Conservation (phyloP, 306 rosid species). For the Begonia masoniana region DNA sequence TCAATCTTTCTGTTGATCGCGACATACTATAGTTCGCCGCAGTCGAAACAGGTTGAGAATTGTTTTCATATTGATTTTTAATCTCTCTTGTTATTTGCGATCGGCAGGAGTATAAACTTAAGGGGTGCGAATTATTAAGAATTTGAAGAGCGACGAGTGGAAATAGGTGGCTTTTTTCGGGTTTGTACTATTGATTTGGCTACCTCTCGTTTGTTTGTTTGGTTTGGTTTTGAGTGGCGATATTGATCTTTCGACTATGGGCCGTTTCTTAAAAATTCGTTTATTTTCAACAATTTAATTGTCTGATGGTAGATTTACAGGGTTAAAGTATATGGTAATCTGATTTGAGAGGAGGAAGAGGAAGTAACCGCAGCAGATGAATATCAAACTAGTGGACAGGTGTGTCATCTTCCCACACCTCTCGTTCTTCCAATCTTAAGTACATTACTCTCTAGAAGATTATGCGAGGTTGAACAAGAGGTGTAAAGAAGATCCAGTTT, state of each 20-base stretch:
- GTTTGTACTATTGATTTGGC: background rate
- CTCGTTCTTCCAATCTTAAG: conserved; percentile 43
- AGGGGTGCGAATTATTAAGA: background rate
- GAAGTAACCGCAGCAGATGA: conserved; percentile 69
- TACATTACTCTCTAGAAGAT: conserved; percentile 75
- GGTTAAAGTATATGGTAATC: conserved; percentile 14
- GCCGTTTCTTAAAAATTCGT: conserved; percentile 5
- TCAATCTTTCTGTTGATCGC: no score
- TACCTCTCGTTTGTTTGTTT: background rate
- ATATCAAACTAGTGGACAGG: conserved; percentile 22
- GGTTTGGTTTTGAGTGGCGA: background rate
- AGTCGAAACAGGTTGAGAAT: no score
- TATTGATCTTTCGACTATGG: background rate
- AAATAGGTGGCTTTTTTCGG: background rate
- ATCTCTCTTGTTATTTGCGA: no score
- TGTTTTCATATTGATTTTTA: no score
- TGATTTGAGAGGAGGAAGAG: conserved; percentile 84
- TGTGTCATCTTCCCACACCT: conserved; percentile 28
- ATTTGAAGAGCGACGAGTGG: background rate
- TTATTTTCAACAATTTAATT: conserved; percentile 7
- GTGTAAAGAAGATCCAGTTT: conserved; percentile 60
- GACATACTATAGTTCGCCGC: no score
- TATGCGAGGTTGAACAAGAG: conserved; percentile 78
- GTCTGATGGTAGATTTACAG: conserved; percentile 8
- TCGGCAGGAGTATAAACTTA: no score